Evolutionary conservation across 116 monocot species (phyloP).

Genomic region (Cymodocea nodosa): DNA sequence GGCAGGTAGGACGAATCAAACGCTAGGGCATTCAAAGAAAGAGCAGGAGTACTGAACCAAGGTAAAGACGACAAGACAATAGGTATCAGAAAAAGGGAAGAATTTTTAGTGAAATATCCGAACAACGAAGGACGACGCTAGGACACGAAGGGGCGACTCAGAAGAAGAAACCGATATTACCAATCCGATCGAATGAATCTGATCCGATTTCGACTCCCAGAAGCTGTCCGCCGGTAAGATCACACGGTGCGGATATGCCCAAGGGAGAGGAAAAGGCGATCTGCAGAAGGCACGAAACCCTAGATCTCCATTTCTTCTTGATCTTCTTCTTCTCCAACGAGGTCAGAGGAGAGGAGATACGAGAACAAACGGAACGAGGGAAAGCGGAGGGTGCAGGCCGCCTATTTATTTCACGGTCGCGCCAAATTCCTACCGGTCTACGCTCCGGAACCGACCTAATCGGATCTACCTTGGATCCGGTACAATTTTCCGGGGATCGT

Average conservation of each 20-base stretch:
- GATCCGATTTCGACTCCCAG: neutral
- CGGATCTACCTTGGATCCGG: too few species aligned
- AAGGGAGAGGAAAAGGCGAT: neutral
- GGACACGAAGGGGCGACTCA: neutral
- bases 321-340: neutral
- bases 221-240: neutral
- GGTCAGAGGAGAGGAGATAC: neutral
- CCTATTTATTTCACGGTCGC: too few species aligned
- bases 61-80: neutral
- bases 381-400: too few species aligned
- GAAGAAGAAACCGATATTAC: neutral
- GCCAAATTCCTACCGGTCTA: too few species aligned
- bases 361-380: neutral
- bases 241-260: neutral
- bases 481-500: too few species aligned
- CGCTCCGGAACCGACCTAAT: too few species aligned
- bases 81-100: too few species aligned
- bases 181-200: slow-evolving; percentile 2
- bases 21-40: slow-evolving; percentile 3
- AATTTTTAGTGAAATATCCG: neutral
- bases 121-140: neutral
- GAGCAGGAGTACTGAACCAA: neutral
- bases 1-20: neutral
- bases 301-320: slow-evolving; percentile 3
- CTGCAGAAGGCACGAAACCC: neutral